A percentile compares a stretch with the other conserved stretches of the same genome.
phyloP scores from a whole-genome alignment of 129 eudicot species.

The Arctium lappa region DNA sequence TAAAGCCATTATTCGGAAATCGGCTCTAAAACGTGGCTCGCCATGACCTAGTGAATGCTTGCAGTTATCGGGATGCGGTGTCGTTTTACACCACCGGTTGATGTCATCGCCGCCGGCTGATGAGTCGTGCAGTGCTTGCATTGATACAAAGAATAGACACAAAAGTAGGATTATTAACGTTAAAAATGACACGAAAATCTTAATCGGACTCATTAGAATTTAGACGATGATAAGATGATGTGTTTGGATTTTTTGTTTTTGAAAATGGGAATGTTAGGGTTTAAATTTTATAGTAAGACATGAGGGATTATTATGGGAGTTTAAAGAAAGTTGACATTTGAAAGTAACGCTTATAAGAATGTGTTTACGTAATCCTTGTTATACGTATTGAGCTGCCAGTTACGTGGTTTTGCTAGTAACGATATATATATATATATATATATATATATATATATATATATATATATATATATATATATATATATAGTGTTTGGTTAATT shows the following conservation, averaged over 20 bases:
- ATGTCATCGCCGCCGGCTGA: slow-evolving; percentile 12
- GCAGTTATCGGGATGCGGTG: slow-evolving; percentile 66
- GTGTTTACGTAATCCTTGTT: slow-evolving; percentile 8
- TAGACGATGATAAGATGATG: not conserved
- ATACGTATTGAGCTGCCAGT: slow-evolving; percentile 28
- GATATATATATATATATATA: not conserved
- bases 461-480: too few species aligned
- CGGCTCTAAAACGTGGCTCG: slow-evolving; percentile 28
- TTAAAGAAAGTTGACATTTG: slow-evolving; percentile 19
- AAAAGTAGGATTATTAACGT: not conserved
- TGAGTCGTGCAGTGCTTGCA: not conserved
- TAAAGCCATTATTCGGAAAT: slow-evolving; percentile 38
- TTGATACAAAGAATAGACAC: not conserved
- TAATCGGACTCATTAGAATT: slow-evolving; percentile 6
- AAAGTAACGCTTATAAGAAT: slow-evolving; percentile 1
- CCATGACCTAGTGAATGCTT: slow-evolving; percentile 32
- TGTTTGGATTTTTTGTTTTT: not conserved
- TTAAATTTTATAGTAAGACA: not conserved
- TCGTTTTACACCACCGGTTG: slow-evolving; percentile 54
- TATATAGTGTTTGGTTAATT: too few species aligned
- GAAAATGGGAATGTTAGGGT: not conserved
- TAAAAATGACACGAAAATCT: slow-evolving; percentile 6
- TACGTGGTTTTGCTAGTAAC: not conserved
- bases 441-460: too few species aligned
- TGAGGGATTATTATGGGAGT: not conserved